phyloP scores from a whole-genome alignment of 257 asterid species.

The Mitragyna speciosa region DNA sequence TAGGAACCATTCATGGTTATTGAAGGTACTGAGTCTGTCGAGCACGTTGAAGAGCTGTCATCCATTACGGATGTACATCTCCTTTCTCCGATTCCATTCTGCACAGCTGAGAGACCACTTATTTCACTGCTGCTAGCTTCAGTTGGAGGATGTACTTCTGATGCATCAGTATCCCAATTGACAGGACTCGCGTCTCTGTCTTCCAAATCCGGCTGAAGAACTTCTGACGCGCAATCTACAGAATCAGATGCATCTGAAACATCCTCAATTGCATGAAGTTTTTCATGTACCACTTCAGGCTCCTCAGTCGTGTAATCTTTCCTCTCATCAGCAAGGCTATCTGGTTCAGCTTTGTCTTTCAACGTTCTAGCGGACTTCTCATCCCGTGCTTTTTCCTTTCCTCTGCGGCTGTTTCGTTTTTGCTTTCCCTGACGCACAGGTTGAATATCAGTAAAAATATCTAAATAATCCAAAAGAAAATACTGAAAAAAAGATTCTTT shows the following conservation, averaged over 20 bases:
- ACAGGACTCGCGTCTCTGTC: constrained; percentile 55
- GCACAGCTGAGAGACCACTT: constrained; percentile 48
- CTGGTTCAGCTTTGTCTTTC: constrained; percentile 49
- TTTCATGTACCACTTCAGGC: constrained; percentile 42
- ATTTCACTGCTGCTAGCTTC: constrained; percentile 48
- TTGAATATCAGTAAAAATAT: constrained; percentile 14
- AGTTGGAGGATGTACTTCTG: constrained; percentile 57
- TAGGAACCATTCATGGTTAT: constrained; percentile 42
- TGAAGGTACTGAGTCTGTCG: constrained; percentile 82
- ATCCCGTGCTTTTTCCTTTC: constrained; percentile 70
- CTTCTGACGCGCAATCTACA: constrained; percentile 55
- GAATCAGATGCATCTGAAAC: constrained; percentile 86
- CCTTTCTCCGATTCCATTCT: constrained; percentile 52
- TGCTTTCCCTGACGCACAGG: constrained; percentile 64
- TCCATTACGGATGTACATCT: constrained; percentile 55
- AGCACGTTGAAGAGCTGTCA: constrained; percentile 92
- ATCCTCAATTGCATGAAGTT: constrained; percentile 55
- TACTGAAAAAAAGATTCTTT: no score
- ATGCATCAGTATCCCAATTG: constrained; percentile 58
- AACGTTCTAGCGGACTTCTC: constrained; percentile 37
- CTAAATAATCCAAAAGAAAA: no score
- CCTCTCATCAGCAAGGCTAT: constrained; percentile 37
- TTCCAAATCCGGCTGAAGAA: constrained; percentile 53
- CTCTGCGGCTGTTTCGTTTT: constrained; percentile 66
- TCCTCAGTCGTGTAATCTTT: constrained; percentile 35